These are phyloP conservation scores for Tulasnella calospora DNA, from an alignment of 768 basidiomycete genomes.

Conservation along the genomic window DNA sequence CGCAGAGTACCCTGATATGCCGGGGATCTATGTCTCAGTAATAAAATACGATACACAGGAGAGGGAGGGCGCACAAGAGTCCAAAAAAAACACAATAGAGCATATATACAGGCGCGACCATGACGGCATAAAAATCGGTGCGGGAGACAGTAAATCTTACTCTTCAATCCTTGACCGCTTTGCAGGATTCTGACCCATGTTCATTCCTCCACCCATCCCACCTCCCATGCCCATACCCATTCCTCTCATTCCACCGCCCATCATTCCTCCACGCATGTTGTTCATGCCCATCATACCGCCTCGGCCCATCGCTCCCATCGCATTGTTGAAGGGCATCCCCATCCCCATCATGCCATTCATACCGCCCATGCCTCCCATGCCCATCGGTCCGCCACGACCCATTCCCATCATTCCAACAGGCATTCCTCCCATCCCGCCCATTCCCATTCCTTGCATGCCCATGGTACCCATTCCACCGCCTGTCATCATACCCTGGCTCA, in stretches of 20 bases:
- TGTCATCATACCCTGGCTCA: conserved; percentile 33
- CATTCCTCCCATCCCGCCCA: conserved; percentile 15
- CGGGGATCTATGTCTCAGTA: neutral
- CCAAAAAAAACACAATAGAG: neutral
- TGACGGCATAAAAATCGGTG: neutral
- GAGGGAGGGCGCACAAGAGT: neutral
- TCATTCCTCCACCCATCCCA: conserved; percentile 44
- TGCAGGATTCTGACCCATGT: conserved; percentile 46
- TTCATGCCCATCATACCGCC: conserved; percentile 36
- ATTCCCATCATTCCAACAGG: neutral
- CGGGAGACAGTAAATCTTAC: neutral
- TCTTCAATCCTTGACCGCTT: conserved; percentile 18
- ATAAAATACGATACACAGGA: neutral
- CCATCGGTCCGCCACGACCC: conserved; percentile 12
- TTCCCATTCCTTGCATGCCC: conserved; percentile 18
- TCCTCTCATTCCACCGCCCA: conserved; percentile 43
- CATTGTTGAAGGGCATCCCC: conserved; percentile 9
- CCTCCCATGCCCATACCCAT: conserved; percentile 40
- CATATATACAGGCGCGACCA: neutral
- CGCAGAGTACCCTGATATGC: neutral
- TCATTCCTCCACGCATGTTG: conserved; percentile 30
- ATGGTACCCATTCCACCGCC: conserved; percentile 20
- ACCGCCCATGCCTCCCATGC: conserved; percentile 25
- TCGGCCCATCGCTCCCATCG: conserved; percentile 31
- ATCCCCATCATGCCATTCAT: conserved; percentile 25